A percentile compares a stretch with the other conserved stretches of the same genome.
phyloP scores from a whole-genome alignment of 2,329 filamentous ascomycete species.

The Colletotrichum noveboracense region DNA sequence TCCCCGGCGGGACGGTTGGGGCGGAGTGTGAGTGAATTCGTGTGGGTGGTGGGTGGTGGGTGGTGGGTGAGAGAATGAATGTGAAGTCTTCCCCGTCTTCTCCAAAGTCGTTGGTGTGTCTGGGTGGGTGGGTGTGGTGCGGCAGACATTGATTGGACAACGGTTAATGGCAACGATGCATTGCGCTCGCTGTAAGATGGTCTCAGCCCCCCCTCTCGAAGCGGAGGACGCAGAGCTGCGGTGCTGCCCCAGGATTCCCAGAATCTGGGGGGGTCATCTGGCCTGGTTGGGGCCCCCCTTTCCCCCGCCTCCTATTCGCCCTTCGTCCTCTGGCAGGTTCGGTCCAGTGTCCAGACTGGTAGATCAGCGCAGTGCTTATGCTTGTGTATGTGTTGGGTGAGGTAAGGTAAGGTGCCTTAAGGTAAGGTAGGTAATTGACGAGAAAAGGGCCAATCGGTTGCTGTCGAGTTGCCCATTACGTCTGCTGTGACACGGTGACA shows the following conservation, averaged over 20 bases:
- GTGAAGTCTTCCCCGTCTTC: neutral
- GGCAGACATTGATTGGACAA: neutral
- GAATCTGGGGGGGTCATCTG: conserved; percentile 11
- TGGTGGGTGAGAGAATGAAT: neutral
- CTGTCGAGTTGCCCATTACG: neutral
- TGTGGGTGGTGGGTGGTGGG: neutral
- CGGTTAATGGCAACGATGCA: neutral
- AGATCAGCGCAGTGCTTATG: neutral
- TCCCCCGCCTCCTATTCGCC: neutral
- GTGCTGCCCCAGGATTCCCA: conserved; percentile 6
- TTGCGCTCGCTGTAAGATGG: neutral
- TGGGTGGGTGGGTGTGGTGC: neutral
- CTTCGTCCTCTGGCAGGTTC: neutral
- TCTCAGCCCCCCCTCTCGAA: neutral
- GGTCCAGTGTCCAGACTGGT: neutral
- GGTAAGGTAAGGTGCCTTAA: neutral
- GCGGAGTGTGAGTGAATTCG: neutral
- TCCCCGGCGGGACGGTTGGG: neutral
- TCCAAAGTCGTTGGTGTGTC: neutral
- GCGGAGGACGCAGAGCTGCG: neutral
- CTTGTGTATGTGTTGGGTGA: neutral
- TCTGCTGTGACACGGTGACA: conserved; percentile 3
- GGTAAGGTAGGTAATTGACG: neutral
- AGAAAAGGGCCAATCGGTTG: neutral
- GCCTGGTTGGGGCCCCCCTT: neutral